These are phyloP conservation scores for Mesembryanthemum crystallinum DNA, from an alignment of 148 eudicot species.

Conservation along the genomic window DNA sequence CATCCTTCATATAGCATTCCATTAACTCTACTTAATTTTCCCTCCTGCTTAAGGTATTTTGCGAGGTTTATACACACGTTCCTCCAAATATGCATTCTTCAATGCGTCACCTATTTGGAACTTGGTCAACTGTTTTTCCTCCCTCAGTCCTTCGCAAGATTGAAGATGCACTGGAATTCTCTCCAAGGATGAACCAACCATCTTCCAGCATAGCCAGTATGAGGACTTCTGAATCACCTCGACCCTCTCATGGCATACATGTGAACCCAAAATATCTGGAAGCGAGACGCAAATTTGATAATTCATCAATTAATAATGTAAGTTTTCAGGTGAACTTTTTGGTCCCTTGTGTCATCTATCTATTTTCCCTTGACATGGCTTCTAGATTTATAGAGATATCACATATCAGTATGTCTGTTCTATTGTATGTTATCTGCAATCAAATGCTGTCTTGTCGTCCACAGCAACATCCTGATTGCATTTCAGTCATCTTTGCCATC, in stretches of 20 bases:
- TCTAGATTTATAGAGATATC: not conserved
- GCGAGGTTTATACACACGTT: constrained; percentile 72
- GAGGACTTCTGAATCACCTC: constrained; percentile 84
- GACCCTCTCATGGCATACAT: constrained; percentile 91
- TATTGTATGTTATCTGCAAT: not conserved
- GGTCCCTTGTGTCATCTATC: not conserved
- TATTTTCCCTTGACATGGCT: not conserved
- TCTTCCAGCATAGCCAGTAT: constrained; percentile 46
- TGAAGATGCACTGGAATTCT: constrained; percentile 64
- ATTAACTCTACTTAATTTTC: constrained; percentile 4
- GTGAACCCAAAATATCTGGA: constrained; percentile 93
- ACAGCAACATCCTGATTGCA: not conserved
- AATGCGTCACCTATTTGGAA: constrained; percentile 85
- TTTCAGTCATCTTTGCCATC: not conserved
- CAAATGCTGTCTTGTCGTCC: not conserved
- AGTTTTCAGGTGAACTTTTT: constrained; percentile 28
- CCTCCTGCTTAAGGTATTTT: constrained; percentile 55
- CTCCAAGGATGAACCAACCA: constrained; percentile 50
- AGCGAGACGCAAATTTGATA: constrained; percentile 69
- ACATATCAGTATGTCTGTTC: not conserved
- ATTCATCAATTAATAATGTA: constrained; percentile 51
- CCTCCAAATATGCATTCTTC: constrained; percentile 64
- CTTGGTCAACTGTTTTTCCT: constrained; percentile 90
- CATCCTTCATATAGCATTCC: not conserved
- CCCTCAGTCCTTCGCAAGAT: constrained; percentile 64